Evolutionary conservation across 148 eudicot genomes (phyloP).

Genomic region (Limonium bicolor): DNA sequence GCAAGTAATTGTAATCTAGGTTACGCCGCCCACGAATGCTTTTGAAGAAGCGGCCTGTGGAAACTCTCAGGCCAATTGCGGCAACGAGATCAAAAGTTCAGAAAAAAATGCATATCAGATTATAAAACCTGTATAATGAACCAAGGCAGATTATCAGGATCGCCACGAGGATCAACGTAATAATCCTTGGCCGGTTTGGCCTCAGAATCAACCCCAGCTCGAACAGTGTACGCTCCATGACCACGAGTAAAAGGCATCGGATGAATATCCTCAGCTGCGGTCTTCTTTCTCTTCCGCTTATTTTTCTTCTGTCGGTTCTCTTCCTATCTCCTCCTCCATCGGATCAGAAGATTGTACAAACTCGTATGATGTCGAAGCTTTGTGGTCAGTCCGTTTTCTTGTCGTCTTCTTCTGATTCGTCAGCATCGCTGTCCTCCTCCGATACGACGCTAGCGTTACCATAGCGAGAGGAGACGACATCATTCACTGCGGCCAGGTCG

Average conservation of each 20-base stretch:
- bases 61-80: neutral
- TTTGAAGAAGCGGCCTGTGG: neutral
- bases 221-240: slow-evolving; percentile 39
- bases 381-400: too few relatives aligned
- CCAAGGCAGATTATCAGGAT: slow-evolving; percentile 91
- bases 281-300: slow-evolving; percentile 6
- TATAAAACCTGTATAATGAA: slow-evolving; percentile 76
- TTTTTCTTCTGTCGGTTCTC: too few relatives aligned
- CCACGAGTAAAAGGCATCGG: slow-evolving; percentile 11
- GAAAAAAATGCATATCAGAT: too few relatives aligned
- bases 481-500: slow-evolving; percentile 39
- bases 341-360: slow-evolving; percentile 35
- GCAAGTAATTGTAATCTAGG: neutral
- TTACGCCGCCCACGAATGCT: neutral
- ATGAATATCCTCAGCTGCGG: slow-evolving; percentile 6
- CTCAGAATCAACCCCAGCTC: slow-evolving; percentile 32
- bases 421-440: neutral
- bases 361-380: slow-evolving; percentile 21
- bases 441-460: neutral
- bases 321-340: slow-evolving; percentile 13
- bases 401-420: slow-evolving; percentile 11
- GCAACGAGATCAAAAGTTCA: too few relatives aligned
- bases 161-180: slow-evolving; percentile 76
- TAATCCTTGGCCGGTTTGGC: slow-evolving; percentile 38
- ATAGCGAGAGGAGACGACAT: slow-evolving; percentile 23